Percentiles rank a stretch among this genome's conserved stretches.
These are phyloP conservation scores for Penicillium malachiteum DNA, from an alignment of 495 filamentous ascomycete species.

Conservation along the genomic window DNA sequence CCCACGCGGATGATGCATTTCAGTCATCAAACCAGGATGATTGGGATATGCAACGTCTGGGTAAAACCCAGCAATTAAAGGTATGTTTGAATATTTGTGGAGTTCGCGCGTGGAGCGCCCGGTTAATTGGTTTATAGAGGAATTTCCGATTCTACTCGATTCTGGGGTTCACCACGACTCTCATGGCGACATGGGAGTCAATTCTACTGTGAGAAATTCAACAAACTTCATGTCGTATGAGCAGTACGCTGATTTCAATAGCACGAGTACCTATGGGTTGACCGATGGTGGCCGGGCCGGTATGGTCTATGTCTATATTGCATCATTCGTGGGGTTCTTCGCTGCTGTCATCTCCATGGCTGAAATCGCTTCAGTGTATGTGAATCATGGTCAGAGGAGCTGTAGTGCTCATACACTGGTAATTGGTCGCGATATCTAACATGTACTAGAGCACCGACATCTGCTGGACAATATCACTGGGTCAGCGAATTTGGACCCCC, in stretches of 20 bases:
- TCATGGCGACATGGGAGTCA: conserved; percentile 52
- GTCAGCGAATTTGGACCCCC: conserved; percentile 43
- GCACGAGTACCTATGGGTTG: conserved; percentile 39
- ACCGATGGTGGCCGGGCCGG: conserved; percentile 47
- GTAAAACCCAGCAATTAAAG: conserved; percentile 41
- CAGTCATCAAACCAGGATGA: conserved; percentile 31
- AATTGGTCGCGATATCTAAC: not conserved
- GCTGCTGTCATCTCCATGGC: conserved; percentile 44
- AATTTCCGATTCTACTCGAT: conserved; percentile 49
- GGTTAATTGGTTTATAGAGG: conserved; percentile 27
- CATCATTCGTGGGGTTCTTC: conserved; percentile 40
- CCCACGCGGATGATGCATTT: conserved; percentile 20
- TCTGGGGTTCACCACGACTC: conserved; percentile 45
- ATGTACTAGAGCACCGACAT: conserved; percentile 34
- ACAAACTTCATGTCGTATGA: not conserved
- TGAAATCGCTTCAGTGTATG: conserved; percentile 49
- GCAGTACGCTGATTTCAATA: not conserved
- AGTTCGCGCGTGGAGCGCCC: not conserved
- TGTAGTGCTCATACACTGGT: not conserved
- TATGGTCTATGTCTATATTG: conserved; percentile 49
- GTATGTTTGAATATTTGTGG: conserved; percentile 19
- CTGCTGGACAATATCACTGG: conserved; percentile 53
- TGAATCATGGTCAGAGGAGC: not conserved
- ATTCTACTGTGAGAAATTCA: conserved; percentile 31
- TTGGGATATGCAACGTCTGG: conserved; percentile 40